Base-by-base conservation (phyloP, 2,329 filamentous ascomycete genomes). In the Herpotrichia juniperi region DNA sequence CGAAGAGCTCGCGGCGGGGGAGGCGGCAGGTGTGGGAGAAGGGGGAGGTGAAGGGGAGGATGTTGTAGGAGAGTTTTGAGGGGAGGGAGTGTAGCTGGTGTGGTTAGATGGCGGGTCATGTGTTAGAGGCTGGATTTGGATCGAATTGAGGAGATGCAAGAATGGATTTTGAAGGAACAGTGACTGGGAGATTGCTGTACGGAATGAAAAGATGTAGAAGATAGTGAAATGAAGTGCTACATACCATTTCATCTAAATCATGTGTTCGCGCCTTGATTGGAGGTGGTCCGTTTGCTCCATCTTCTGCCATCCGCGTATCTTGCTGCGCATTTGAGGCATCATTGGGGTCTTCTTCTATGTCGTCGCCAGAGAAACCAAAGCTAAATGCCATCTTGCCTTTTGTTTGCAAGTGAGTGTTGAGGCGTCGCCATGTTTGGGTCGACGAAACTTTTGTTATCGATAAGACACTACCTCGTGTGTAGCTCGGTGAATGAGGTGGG, bases 1-100 rank as follows among this genome's bases (percentile, higher is more conserved):
- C 90, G 84, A 90, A 93, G 40, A 94, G 79, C 69, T 93, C 90
- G 52, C 90, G 83, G 32, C 90, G 84, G 0, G 89, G 89, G 7
- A 94, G 78, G 31, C 72, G 74, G 9, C 88, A 68, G 2, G 65
- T 74, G 42, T 76, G 74, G 9, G 81, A 81, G 55, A 83, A 79
- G 37, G 87, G 86, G 4, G 88, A 81, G 17, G 79, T 78, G 45
- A 91, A 81, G 7, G 78, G 74, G 16, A 92, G 74, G 11, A 79
- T 80, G 62, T 82, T 79, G 73, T 88, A 93, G 16, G 88, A 86
- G 48, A 94, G 82, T 71, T 90, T 90, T 49, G 87, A 89, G 0
- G 90, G 90, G 40, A 93, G 79, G 21, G 74, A 77, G 26, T 77
- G 69, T 28, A 86, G 74, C 83, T 86, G 56, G 7, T 30, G 14